Evolutionary conservation across 164 flowering plant genomes (phyloP).

Genomic region (Umbilicus rupestris): DNA sequence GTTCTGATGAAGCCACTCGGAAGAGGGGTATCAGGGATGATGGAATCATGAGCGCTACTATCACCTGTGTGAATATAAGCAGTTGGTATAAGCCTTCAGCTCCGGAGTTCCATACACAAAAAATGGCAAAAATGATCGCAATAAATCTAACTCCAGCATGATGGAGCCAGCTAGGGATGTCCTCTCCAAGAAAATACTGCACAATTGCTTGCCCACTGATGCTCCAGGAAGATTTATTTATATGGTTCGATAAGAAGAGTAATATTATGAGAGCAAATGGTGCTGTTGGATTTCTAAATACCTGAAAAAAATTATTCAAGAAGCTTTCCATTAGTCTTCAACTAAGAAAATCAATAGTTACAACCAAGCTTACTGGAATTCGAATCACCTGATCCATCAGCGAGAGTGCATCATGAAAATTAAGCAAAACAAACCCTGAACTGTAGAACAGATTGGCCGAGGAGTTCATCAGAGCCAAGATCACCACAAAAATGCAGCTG

Average conservation of each 20-base stretch:
- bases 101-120: slow-evolving; percentile 62
- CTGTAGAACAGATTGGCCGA: slow-evolving; percentile 73
- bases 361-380: not conserved
- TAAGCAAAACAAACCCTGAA: slow-evolving; percentile 56
- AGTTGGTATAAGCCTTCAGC: slow-evolving; percentile 84
- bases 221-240: slow-evolving; percentile 56
- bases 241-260: slow-evolving; percentile 49
- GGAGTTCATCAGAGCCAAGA: slow-evolving; percentile 61
- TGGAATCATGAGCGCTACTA: slow-evolving; percentile 78
- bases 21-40: slow-evolving; percentile 89
- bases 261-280: slow-evolving; percentile 44
- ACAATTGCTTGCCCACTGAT: slow-evolving; percentile 44
- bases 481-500: slow-evolving; percentile 75
- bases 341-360: not conserved
- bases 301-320: slow-evolving; percentile 32
- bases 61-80: slow-evolving; percentile 71
- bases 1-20: slow-evolving; percentile 70
- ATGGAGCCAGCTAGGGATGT: slow-evolving; percentile 76
- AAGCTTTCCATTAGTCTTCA: not conserved
- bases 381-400: slow-evolving; percentile 68
- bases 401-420: slow-evolving; percentile 72
- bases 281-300: slow-evolving; percentile 51
- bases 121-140: slow-evolving; percentile 56
- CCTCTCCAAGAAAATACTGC: slow-evolving; percentile 42
- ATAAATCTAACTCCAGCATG: slow-evolving; percentile 49